These are phyloP conservation scores for Lichtheimia ornata DNA, from an alignment of 371 early-diverging fungal species.

Conservation along the genomic window DNA sequence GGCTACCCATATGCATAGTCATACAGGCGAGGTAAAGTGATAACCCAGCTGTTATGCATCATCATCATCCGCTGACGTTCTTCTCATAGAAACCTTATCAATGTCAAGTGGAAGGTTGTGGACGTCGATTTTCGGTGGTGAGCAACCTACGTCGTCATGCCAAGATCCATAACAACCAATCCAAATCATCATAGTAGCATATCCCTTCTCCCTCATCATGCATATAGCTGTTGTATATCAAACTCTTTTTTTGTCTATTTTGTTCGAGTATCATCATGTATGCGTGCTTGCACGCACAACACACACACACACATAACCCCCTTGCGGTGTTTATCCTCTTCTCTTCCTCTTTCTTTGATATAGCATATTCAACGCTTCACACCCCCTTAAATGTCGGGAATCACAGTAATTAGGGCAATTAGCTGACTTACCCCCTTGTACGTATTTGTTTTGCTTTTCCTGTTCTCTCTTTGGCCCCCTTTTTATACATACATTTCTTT, in stretches of 20 bases:
- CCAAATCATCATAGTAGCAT: background rate
- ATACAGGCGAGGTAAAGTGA: slow-evolving; percentile 55
- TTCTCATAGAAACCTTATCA: slow-evolving; percentile 30
- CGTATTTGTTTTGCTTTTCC: slow-evolving; percentile 1
- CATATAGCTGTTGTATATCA: background rate
- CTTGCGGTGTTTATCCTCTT: too few relatives aligned
- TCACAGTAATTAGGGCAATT: slow-evolving; percentile 2
- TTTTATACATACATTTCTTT: background rate
- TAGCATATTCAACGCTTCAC: background rate
- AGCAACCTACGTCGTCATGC: slow-evolving; percentile 36
- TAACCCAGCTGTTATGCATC: background rate
- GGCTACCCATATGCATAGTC: slow-evolving; percentile 63
- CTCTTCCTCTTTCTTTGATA: too few relatives aligned
- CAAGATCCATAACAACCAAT: slow-evolving; percentile 23
- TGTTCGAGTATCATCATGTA: background rate
- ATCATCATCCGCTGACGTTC: background rate
- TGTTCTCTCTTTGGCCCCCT: background rate
- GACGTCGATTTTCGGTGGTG: slow-evolving; percentile 34
- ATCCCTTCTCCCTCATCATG: background rate
- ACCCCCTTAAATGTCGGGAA: background rate
- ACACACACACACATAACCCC: background rate
- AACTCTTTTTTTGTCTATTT: background rate
- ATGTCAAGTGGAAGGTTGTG: slow-evolving; percentile 31
- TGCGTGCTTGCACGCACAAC: background rate
- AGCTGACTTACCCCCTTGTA: background rate